Conservation (phyloP, 345 rosid species). For the Excoecaria agallocha region DNA sequence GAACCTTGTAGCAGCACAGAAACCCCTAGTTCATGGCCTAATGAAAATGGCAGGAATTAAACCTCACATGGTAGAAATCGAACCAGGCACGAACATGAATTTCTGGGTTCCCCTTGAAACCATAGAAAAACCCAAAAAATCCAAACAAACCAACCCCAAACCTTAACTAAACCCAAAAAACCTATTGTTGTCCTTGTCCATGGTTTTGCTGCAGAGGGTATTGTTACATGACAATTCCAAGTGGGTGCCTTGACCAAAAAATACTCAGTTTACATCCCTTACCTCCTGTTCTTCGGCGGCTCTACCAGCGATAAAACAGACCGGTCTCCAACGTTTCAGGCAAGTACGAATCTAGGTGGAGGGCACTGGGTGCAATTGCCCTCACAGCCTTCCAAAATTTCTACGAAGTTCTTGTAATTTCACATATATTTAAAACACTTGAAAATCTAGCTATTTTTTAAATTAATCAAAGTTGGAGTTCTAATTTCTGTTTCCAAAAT, state of each 20-base stretch:
- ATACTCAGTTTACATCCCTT: constrained; percentile 84
- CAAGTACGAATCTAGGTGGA: too few relatives aligned
- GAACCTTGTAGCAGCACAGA: constrained; percentile 79
- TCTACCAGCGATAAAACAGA: constrained; percentile 58
- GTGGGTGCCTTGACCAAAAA: constrained; percentile 75
- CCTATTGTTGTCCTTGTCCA: constrained; percentile 78
- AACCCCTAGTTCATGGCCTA: constrained; percentile 57
- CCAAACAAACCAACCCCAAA: background rate
- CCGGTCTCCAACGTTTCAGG: constrained; percentile 73
- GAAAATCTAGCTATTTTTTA: too few relatives aligned
- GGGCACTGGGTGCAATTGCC: too few relatives aligned
- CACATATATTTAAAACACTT: too few relatives aligned
- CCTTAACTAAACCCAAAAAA: constrained; percentile 51
- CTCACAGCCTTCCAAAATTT: too few relatives aligned
- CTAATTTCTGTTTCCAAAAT: too few relatives aligned
- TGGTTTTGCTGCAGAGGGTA: constrained; percentile 89
- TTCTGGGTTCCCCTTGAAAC: constrained; percentile 83
- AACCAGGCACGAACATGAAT: constrained; percentile 78
- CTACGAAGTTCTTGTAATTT: too few relatives aligned
- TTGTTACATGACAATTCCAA: constrained; percentile 96
- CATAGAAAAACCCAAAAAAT: constrained; percentile 38
- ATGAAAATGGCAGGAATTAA: constrained; percentile 82
- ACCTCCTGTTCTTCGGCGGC: constrained; percentile 79
- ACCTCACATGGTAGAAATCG: constrained; percentile 58
- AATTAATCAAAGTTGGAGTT: too few relatives aligned